A percentile compares a stretch with the other conserved stretches of the same genome.
Evolutionary conservation across 805 yeast genomes (phyloP).

Genomic region (Tetrapisispora namnaoensis): DNA sequence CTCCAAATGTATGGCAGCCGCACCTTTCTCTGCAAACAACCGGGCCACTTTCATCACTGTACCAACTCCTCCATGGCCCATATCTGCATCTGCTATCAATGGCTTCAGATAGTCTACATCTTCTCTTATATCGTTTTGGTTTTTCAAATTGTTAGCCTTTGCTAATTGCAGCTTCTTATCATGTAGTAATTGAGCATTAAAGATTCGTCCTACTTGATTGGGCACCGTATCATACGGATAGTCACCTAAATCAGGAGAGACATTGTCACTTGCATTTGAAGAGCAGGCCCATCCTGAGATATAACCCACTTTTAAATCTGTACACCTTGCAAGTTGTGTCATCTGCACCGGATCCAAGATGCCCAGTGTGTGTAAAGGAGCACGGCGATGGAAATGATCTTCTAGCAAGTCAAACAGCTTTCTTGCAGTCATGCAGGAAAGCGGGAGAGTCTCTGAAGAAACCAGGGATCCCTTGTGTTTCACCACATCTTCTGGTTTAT

Average conservation of each 20-base stretch:
- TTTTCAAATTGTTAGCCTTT: slow-evolving; percentile 15
- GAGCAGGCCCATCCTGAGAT: slow-evolving; percentile 58
- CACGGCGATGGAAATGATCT: slow-evolving; percentile 31
- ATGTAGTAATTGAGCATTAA: slow-evolving; percentile 49
- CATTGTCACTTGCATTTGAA: slow-evolving; percentile 50
- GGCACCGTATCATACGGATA: slow-evolving; percentile 64
- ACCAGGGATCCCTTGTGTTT: slow-evolving; percentile 41
- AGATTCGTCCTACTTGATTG: slow-evolving; percentile 51
- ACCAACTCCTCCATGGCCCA: slow-evolving; percentile 56
- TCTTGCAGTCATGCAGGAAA: slow-evolving; percentile 44
- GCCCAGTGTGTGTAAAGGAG: slow-evolving; percentile 50
- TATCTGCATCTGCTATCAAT: slow-evolving; percentile 57
- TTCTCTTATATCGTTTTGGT: slow-evolving; percentile 11
- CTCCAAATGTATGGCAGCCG: slow-evolving; percentile 56
- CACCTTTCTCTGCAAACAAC: slow-evolving; percentile 56
- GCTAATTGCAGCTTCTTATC: slow-evolving; percentile 41
- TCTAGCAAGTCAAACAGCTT: slow-evolving; percentile 40
- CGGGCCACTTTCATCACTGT: slow-evolving; percentile 58
- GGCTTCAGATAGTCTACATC: slow-evolving; percentile 50
- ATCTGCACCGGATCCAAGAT: slow-evolving; percentile 55
- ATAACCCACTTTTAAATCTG: slow-evolving; percentile 43
- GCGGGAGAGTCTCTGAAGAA: not conserved
- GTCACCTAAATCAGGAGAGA: slow-evolving; percentile 58
- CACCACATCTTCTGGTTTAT: slow-evolving; percentile 44
- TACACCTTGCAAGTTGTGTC: slow-evolving; percentile 40